Base-by-base conservation (phyloP, 2,329 filamentous ascomycete species). In the Aspergillus sp. region DNA sequence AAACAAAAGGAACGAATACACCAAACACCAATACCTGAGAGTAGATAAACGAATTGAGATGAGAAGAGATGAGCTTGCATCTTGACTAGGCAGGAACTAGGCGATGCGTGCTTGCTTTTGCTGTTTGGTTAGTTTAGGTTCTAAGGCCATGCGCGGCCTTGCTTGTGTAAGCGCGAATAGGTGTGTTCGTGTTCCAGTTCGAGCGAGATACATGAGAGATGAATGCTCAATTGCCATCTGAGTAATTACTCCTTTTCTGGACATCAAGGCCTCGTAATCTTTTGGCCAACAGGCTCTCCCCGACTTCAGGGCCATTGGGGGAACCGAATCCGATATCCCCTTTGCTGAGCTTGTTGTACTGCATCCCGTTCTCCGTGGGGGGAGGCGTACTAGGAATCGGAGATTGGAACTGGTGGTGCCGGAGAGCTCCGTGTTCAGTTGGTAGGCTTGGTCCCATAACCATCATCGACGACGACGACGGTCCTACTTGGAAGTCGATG, bases 251-350 rank as follows among this genome's bases (percentile, higher is more conserved):
- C 19, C 19, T 50, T 40, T 55, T 64, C 40, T 73, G 67, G 8
- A 75, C 68, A 34, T 81, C 84, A 4, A 87, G 67, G 4, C 80
- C 78, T 53, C 81, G 77, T 40, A 91, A 68, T 47, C 81, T 77
- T 61, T 81, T 81, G 7, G 86, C 86, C 10, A 93, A 69, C 10
- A 93, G 66, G 2, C 86, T 80, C 57, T 88, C 83, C 4, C 78
- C 73, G 1, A 68, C 68, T n/a, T 65, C 70, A 58, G 49, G 65
- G 65, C 33, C 69, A 69, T 54, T 67, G 62, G 63, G 6, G 55
- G 62, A 26, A 61, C 46, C 78, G 58, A 86, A 82, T 33, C 81
- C 76, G 19, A 73, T 64, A 50, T 88, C 82, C 4, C 81, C 81
- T 60, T 77, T 85, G 56, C 62, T 81, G 19, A 88, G 76, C 60